Base-by-base conservation (phyloP, 2,329 filamentous ascomycete species). In the Drechslerella coelobrocha region DNA sequence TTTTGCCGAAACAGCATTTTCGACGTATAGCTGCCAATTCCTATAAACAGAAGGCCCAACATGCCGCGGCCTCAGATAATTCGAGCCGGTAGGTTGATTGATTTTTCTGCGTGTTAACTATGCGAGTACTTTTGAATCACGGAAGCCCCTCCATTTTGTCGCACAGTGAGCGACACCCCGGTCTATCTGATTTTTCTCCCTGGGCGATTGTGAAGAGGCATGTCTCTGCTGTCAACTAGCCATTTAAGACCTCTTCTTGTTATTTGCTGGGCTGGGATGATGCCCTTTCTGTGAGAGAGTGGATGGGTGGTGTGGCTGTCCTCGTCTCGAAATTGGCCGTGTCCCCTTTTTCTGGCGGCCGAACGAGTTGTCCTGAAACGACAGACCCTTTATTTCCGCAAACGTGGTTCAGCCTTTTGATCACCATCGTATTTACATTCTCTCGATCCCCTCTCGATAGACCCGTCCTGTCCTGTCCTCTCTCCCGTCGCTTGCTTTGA, bases 61-160 rank as follows among this genome's bases (percentile, higher is more conserved):
- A 85, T 85, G 83, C 84, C 83, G 75, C 80, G 83, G 74, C 83
- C 83, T 75, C 81, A 83, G 62, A 84, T 84, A 63, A 83, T 85
- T 73, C 79, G 83, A 79, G 83, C 83, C 76, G 83, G 83, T 84
- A 79, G 72, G 81, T 72, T 68, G 62, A 55, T 53, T 41, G 60
- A 4, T 5, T 41, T 12, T 41, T 12, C 29, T 12, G 7, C 12
- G 37, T 17, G 37, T 41, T n/a, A 45, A 45, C 14, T 45, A n/a
- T n/a, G n/a, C n/a, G n/a, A n/a, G n/a, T n/a, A n/a, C n/a, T n/a
- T n/a, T 45, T 17, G 17, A 19, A 39, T 68, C 45, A 23, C 17
- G 39, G 47, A 50, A 55, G 47, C 57, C 65, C 65, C 65, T 56
- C 53, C 65, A 23, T 39, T 60, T 39, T 34, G 65, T 69, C 65